Percentiles rank a stretch among this genome's conserved stretches.
phyloP scores from a whole-genome alignment of 768 basidiomycete species.

The Gelatoporia subvermispora region DNA sequence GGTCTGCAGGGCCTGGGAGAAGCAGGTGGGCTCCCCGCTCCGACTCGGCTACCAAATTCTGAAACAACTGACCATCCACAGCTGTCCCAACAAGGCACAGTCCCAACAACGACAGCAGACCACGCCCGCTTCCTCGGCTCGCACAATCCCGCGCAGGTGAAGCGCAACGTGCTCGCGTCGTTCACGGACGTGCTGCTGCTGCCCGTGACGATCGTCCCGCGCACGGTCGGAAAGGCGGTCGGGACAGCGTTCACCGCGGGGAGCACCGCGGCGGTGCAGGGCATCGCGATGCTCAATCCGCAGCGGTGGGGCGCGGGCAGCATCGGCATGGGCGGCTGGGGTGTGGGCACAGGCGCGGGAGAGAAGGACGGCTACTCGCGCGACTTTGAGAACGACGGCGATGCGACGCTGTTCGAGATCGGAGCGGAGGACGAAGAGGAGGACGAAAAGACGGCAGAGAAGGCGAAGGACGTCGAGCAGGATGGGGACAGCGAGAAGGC shows the following conservation, averaged over 20 bases:
- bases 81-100: conserved; percentile 18
- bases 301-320: conserved; percentile 59
- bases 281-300: conserved; percentile 87
- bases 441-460: conserved; percentile 8
- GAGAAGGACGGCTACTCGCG: conserved; percentile 18
- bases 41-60: background rate
- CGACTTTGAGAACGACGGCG: conserved; percentile 33
- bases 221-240: conserved; percentile 53
- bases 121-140: conserved; percentile 70
- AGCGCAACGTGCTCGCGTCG: conserved; percentile 87
- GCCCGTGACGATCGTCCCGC: conserved; percentile 94
- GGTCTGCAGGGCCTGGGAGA: conserved; percentile 80
- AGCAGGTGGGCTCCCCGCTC: conserved; percentile 41
- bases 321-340: conserved; percentile 5
- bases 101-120: conserved; percentile 9
- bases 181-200: conserved; percentile 87
- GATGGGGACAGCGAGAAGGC: conserved; percentile 4
- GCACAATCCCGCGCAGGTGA: conserved; percentile 86
- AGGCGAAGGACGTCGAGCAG: background rate
- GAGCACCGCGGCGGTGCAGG: conserved; percentile 73
- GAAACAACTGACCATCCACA: conserved; percentile 3
- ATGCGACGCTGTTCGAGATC: conserved; percentile 46
- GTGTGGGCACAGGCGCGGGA: conserved; percentile 2
- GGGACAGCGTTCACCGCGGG: conserved; percentile 67
- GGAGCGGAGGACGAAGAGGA: conserved; percentile 38